Base-by-base conservation (phyloP, 176 grass and related monocot genomes). In the Hyparrhenia diplandra region DNA sequence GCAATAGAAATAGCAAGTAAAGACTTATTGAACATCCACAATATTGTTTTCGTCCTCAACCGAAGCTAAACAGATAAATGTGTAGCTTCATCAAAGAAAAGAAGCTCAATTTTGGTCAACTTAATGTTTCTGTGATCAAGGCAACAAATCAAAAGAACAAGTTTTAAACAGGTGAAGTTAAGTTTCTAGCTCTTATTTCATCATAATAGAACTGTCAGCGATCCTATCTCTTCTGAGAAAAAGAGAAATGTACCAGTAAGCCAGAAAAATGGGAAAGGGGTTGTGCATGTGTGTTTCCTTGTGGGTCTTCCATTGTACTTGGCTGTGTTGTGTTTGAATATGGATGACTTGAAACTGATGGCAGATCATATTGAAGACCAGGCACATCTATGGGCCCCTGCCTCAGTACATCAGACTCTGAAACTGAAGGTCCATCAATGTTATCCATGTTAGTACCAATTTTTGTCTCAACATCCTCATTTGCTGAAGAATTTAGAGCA, bases 241-340 rank as follows among this genome's bases (percentile, higher is more conserved):
- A 82, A 86, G 46, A 83, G 11, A 84, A 76, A 36, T 59, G 76
- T 93, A 98, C 96, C 88, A 95, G 71, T 69, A 95, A 84, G 87
- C 82, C 93, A 79, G 96, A 95, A 68, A 95, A 84, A 45, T 80
- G 86, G 9, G 96, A 89, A 82, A 93, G 84, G 84, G 84, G 85
- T 9, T 90, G 95, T 78, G 90, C 29, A 71, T 93, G 92, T 28
- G 82, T 24, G 55, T 93, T 95, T 83, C 76, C 90, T 88, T 95
- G 88, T 63, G 75, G 73, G 69, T 83, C 90, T 78, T 91, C 84
- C 64, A 78, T 60, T 71, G 79, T 85, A 86, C 77, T 89, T 73
- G 92, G 83, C 23, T 93, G 90, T 37, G 76, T 76, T 12, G 88
- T 81, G 83, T 88, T 93, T 9, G 84, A 76, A 66, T 93, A 88